Evolutionary conservation across 768 basidiomycete species (phyloP).

Genomic region (Boletus rubroflammeus): DNA sequence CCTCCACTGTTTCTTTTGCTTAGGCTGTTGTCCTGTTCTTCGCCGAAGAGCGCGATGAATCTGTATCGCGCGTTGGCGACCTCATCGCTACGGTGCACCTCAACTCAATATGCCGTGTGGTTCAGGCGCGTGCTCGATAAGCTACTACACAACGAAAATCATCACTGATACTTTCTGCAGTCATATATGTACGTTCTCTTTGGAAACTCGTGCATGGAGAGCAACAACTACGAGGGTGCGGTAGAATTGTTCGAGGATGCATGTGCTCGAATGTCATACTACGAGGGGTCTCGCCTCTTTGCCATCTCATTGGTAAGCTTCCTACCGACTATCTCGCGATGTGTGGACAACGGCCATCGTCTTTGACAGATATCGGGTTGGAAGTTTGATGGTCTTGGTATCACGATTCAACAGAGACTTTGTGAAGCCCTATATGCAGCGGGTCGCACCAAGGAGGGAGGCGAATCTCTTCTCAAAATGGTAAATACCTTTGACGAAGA

Average conservation of each 20-base stretch:
- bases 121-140: too few species aligned
- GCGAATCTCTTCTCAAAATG: not conserved
- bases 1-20: too few species aligned
- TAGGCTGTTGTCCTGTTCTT: too few species aligned
- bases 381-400: not conserved
- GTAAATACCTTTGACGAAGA: not conserved
- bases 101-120: too few species aligned
- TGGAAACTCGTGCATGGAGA: too few species aligned
- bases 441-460: not conserved
- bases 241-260: slow-evolving; percentile 1
- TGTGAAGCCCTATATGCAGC: not conserved
- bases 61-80: too few species aligned
- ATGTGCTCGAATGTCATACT: too few species aligned
- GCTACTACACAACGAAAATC: too few species aligned
- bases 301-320: slow-evolving; percentile 10
- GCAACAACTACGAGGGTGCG: not conserved
- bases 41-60: too few species aligned
- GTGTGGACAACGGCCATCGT: not conserved
- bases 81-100: not conserved
- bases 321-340: too few species aligned
- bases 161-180: too few species aligned
- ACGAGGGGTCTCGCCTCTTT: not conserved
- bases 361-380: slow-evolving; percentile 3
- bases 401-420: not conserved
- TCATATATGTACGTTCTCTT: too few species aligned